These are phyloP conservation scores for Alternaria longipes DNA, from an alignment of 2,329 filamentous ascomycete genomes.

Conservation along the genomic window DNA sequence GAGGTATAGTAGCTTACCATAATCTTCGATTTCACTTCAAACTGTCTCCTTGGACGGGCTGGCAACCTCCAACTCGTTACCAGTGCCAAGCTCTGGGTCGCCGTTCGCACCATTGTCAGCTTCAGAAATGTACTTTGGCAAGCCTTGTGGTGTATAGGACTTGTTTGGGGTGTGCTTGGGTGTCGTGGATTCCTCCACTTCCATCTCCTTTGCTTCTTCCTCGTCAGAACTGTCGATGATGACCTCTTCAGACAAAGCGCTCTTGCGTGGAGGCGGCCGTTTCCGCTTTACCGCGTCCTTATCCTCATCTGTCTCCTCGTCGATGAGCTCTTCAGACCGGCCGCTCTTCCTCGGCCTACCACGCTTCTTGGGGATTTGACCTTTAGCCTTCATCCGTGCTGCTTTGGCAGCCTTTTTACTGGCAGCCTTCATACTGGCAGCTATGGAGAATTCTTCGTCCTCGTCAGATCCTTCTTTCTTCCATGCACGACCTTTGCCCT, in stretches of 20 bases:
- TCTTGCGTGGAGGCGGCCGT: conserved; percentile 27
- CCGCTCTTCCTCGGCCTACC: conserved; percentile 34
- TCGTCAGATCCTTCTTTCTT: conserved; percentile 46
- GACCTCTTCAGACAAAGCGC: conserved; percentile 30
- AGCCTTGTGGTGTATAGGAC: conserved; percentile 10
- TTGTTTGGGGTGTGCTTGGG: conserved; percentile 7
- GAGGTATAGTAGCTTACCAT: conserved; percentile 5
- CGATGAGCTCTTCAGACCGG: conserved; percentile 28
- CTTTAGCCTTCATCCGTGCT: conserved; percentile 25
- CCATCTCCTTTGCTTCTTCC: conserved; percentile 4
- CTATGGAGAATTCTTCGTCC: conserved; percentile 39
- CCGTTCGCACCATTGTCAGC: background rate
- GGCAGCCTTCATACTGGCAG: conserved; percentile 32
- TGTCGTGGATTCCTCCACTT: conserved; percentile 1
- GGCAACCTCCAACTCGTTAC: background rate
- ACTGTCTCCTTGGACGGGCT: conserved; percentile 5
- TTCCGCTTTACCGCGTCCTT: conserved; percentile 21
- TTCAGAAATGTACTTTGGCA: background rate
- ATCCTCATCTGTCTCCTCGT: conserved; percentile 23
- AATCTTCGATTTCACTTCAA: background rate
- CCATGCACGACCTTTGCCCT: conserved; percentile 45
- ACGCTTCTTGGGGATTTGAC: conserved; percentile 25
- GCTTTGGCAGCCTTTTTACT: conserved; percentile 33
- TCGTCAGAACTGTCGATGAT: conserved; percentile 25
- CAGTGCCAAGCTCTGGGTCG: background rate